Conservation (phyloP, 305 asterid genomes). For the Petunia hybrid region DNA sequence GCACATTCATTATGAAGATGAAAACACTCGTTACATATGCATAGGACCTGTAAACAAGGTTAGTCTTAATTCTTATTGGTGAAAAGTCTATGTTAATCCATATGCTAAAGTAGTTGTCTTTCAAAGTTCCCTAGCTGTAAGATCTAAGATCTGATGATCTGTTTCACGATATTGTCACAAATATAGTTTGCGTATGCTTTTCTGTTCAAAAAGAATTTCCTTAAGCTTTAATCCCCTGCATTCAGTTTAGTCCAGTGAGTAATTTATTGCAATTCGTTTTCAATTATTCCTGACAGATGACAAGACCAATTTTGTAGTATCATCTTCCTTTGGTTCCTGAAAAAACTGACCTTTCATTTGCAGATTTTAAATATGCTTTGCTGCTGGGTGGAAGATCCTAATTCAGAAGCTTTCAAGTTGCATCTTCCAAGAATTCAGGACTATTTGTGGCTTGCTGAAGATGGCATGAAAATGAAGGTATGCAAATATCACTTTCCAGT, state of each 20-base stretch:
- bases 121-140: conserved; percentile 24
- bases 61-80: not conserved
- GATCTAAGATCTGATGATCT: conserved; percentile 27
- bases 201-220: conserved; percentile 7
- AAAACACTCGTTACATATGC: conserved; percentile 95
- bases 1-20: conserved; percentile 98
- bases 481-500: conserved; percentile 18
- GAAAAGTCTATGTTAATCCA: not conserved
- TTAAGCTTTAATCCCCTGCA: not conserved
- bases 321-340: conserved; percentile 17
- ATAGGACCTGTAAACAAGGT: conserved; percentile 99
- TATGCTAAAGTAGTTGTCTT: not conserved
- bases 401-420: conserved; percentile 87
- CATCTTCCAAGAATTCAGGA: conserved; percentile 91
- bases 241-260: conserved; percentile 20
- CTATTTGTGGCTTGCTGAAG: conserved; percentile 98
- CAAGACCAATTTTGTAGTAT: conserved; percentile 10
- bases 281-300: conserved; percentile 24
- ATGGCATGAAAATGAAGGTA: conserved; percentile 99
- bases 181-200: conserved; percentile 5
- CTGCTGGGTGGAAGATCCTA: conserved; percentile 98
- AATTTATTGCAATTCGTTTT: conserved; percentile 15
- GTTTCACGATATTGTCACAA: conserved; percentile 14
- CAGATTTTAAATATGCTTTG: conserved; percentile 96
- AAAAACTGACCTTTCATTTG: not conserved